A percentile compares a stretch with the other conserved stretches of the same genome.
These are phyloP conservation scores for Cairneyella variabilis DNA, from an alignment of 495 filamentous ascomycete genomes.

Conservation along the genomic window DNA sequence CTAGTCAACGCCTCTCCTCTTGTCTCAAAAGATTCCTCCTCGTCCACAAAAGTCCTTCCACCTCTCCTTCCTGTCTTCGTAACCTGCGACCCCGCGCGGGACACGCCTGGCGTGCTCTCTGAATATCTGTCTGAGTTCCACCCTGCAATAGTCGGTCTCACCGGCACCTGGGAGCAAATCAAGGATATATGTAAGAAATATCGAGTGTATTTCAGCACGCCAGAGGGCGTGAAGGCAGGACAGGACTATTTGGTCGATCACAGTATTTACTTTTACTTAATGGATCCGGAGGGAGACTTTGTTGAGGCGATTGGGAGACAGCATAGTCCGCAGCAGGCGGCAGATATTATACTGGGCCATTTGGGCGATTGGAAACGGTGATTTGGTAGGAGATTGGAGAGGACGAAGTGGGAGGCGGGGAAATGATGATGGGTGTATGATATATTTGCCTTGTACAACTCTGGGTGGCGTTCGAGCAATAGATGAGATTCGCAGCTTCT, in stretches of 20 bases:
- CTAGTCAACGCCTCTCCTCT: slow-evolving; percentile 53
- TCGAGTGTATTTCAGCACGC: slow-evolving; percentile 95
- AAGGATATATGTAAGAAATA: slow-evolving; percentile 92
- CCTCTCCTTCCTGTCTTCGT: slow-evolving; percentile 72
- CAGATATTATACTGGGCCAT: slow-evolving; percentile 80
- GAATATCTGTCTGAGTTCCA: slow-evolving; percentile 91
- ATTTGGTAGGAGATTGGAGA: not conserved
- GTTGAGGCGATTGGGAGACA: slow-evolving; percentile 95
- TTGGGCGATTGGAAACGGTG: slow-evolving; percentile 65
- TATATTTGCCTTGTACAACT: too few relatives aligned
- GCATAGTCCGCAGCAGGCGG: slow-evolving; percentile 82
- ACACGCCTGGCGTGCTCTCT: slow-evolving; percentile 79
- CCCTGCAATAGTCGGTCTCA: slow-evolving; percentile 79
- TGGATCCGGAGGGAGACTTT: slow-evolving; percentile 98
- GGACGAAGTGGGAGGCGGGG: not conserved
- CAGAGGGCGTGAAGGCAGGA: slow-evolving; percentile 77
- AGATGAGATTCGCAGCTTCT: too few relatives aligned
- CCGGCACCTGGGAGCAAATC: slow-evolving; percentile 87
- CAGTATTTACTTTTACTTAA: slow-evolving; percentile 98
- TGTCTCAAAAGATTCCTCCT: slow-evolving; percentile 70
- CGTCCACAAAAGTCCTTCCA: slow-evolving; percentile 63
- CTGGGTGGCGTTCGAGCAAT: too few relatives aligned
- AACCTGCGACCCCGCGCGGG: slow-evolving; percentile 89
- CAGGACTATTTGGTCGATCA: slow-evolving; percentile 98
- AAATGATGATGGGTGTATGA: not conserved